Evolutionary conservation across 345 rosid genomes (phyloP), one percentile per base, ranked within the genome.

Genomic region (Populus davidiana): DNA sequence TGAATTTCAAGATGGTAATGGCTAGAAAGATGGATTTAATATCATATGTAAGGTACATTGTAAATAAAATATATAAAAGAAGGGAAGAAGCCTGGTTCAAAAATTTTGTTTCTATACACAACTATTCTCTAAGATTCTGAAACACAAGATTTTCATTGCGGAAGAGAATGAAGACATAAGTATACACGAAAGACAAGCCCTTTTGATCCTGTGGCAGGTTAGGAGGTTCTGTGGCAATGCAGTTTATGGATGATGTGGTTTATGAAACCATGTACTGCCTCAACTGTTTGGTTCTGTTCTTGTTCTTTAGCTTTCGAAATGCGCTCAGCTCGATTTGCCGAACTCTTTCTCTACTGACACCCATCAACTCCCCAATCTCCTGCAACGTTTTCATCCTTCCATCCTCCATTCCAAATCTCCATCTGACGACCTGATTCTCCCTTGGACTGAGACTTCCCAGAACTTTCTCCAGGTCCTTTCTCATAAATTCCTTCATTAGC

Each of bases 301-400:
- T 93, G 86, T 86, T 91, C 85, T 91, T 91, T 52, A 96, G 89
- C 88, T 92, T 96, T 49, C 93, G 87, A 72, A 92, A 92, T 12
- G 94, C 98, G 14, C 88, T 86, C 0, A 90, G 89, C 78, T 96
- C 99, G 3, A 96, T 93, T 66, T 96, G 99, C 52, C 98, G 85
- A 73, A 96, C 77, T 85, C 99, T 87, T 84, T 96, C 99, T n/a
- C 99, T 85, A 87, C 98, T 92, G 1, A 96, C 89, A 1, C 93
- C 88, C 88, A 96, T 89, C 39, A 81, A 54, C 71, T 96, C 99
- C 14, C 99, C 99, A 0, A 96, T 96, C 86, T 96, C 99, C 74
- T 96, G 99, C 83, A 96, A 79, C 0, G 98, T 93, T 82, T 91
- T 96, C 90, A 86, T 89, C 83, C 98, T 88, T 38, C 98, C 99